A percentile compares a stretch with the other conserved stretches of the same genome.
phyloP scores from a whole-genome alignment of 2,329 filamentous ascomycete species.

The Anisogramma anomala region DNA sequence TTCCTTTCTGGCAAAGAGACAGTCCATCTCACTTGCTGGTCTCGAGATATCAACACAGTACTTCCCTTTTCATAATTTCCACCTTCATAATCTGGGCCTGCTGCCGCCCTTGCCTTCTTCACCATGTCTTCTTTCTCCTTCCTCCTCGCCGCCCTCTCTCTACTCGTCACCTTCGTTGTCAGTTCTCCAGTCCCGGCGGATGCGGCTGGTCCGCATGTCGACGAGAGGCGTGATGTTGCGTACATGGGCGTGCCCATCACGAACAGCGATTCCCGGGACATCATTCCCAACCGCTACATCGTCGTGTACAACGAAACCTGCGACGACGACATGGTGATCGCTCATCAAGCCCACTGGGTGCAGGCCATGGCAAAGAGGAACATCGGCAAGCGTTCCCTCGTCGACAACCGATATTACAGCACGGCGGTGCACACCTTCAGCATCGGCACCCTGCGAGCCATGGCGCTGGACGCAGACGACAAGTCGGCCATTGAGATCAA shows the following conservation, averaged over 20 bases:
- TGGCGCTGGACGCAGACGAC: conserved; percentile 29
- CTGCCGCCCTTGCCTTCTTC: background rate
- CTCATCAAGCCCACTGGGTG: conserved; percentile 38
- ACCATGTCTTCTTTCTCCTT: background rate
- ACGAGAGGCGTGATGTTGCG: background rate
- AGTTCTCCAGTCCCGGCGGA: conserved; percentile 4
- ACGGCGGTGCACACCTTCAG: conserved; percentile 34
- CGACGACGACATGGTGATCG: conserved; percentile 34
- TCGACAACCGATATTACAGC: conserved; percentile 36
- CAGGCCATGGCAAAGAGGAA: conserved; percentile 45
- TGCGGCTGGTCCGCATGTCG: background rate
- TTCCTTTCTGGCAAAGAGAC: background rate
- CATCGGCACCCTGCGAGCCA: conserved; percentile 40
- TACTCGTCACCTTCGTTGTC: conserved; percentile 8
- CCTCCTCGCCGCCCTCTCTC: conserved; percentile 8
- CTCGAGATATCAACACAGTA: background rate
- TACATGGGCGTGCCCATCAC: conserved; percentile 33
- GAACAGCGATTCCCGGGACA: conserved; percentile 36
- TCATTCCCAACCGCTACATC: conserved; percentile 49
- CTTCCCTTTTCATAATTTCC: too few species aligned
- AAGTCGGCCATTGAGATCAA: conserved; percentile 31
- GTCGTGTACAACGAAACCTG: conserved; percentile 51
- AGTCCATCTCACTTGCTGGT: background rate
- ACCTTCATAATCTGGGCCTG: background rate
- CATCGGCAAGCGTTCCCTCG: conserved; percentile 35